Percentiles rank a stretch among this genome's conserved stretches.
Evolutionary conservation across 306 rosid genomes (phyloP).

Genomic region (Vigna reflexopilosa): DNA sequence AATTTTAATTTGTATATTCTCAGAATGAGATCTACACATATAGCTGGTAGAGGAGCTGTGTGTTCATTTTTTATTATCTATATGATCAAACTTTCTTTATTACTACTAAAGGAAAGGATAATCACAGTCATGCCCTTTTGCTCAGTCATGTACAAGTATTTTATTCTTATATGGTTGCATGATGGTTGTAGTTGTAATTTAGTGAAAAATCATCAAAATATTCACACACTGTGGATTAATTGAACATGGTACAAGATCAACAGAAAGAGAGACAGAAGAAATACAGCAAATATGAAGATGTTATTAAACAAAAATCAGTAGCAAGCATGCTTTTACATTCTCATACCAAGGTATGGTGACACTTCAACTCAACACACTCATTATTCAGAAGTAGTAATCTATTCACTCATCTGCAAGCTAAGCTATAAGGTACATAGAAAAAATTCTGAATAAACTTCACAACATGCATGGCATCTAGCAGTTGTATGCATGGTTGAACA

Average conservation of each 20-base stretch:
- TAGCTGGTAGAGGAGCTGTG: neutral
- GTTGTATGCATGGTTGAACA: slow-evolving; percentile 30
- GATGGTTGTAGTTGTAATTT: neutral
- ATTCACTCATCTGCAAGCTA: slow-evolving; percentile 42
- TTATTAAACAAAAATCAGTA: slow-evolving; percentile 37
- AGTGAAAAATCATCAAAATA: slow-evolving; percentile 4
- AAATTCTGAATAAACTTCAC: slow-evolving; percentile 28
- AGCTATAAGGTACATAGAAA: slow-evolving; percentile 19
- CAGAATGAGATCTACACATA: neutral
- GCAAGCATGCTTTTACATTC: slow-evolving; percentile 30
- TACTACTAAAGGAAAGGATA: neutral
- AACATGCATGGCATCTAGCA: slow-evolving; percentile 24
- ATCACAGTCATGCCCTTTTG: neutral
- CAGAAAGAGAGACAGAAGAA: neutral
- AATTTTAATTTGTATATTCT: neutral
- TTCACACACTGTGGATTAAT: neutral
- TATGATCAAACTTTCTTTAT: neutral
- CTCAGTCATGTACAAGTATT: neutral
- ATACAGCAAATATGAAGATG: slow-evolving; percentile 22
- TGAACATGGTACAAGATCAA: slow-evolving; percentile 1
- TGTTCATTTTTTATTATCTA: neutral
- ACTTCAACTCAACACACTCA: slow-evolving; percentile 21
- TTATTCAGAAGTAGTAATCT: slow-evolving; percentile 39
- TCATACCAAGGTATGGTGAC: slow-evolving; percentile 32
- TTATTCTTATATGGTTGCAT: neutral